Evolutionary conservation across 176 grass and related monocot genomes (phyloP), one percentile per base, ranked within the genome.

Genomic region (Cocos nucifera): DNA sequence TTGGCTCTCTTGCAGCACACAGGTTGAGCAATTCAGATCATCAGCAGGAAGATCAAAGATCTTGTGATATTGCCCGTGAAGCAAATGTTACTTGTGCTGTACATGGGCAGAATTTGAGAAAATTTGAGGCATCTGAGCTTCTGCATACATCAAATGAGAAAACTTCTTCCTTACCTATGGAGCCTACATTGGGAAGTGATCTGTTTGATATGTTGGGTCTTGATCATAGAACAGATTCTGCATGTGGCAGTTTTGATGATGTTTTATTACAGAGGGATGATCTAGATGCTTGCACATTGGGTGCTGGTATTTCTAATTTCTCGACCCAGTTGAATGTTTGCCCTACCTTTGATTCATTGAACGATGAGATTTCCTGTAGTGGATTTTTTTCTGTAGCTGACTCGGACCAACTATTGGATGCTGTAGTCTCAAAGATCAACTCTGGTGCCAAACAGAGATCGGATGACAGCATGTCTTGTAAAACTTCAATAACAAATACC

Each of bases 331-430:
- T 56, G 4, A 66, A 83, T 79, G 64, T 49, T 61, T 67, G 68
- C 50, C 58, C 65, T 5, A 65, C 64, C n/a, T 74, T 71, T 60
- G 75, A 69, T 77, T 86, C 76, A 32, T 49, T 69, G 67, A 75
- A 74, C 25, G 78, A 80, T 20, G 73, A 83, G 18, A 59, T 71
- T 35, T 56, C 72, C 16, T 69, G 32, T 71, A 86, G 79, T 64
- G 79, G 64, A 58, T 63, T 75, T 7, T 86, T 90, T 52, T 79
- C 79, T 54, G 62, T 74, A 69, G 76, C 79, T 69, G 61, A 80
- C 51, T 77, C 59, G 39, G 87, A 90, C 58, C 87, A 90, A 57
- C 62, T 90, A 71, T 63, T 90, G 79, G 87, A 90, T 77, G 87
- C 87, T 55, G 69, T 90, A 70, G 77, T 90, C 56, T 83, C 79